Conservation (phyloP, 2,329 filamentous ascomycete genomes). For the Aaosphaeria pasadenensis region DNA sequence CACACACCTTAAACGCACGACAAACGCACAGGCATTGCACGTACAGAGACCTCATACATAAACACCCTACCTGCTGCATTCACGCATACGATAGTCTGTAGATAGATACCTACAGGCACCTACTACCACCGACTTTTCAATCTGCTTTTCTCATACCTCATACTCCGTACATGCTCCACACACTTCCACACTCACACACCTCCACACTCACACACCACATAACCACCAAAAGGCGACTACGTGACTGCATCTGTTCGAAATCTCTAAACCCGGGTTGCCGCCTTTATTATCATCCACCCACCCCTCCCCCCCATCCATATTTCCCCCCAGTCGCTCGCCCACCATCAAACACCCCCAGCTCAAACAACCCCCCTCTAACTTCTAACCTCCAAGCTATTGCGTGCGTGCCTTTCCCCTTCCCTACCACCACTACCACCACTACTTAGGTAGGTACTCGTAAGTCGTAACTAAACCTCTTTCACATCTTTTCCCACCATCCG, state of each 20-base stretch:
- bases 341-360: neutral
- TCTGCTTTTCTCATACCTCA: no score
- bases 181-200: neutral
- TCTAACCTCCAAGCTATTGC: neutral
- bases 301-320: neutral
- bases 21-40: no score
- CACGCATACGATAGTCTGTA: no score
- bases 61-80: no score
- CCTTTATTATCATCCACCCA: constrained; percentile 1
- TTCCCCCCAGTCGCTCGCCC: neutral
- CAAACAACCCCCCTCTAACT: no score
- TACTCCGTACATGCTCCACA: neutral
- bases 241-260: no score
- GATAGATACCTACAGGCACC: no score
- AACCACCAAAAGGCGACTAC: neutral
- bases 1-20: neutral
- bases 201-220: neutral
- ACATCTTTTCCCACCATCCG: neutral
- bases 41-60: no score
- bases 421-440: neutral
- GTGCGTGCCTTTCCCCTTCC: neutral
- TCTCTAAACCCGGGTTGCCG: no score
- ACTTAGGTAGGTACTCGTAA: neutral
- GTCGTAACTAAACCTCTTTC: neutral
- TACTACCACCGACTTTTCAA: no score